Base-by-base conservation (phyloP, 225 moss, liverwort and hornwort genomes). In the Bryoerythrophyllum caledonicum region DNA sequence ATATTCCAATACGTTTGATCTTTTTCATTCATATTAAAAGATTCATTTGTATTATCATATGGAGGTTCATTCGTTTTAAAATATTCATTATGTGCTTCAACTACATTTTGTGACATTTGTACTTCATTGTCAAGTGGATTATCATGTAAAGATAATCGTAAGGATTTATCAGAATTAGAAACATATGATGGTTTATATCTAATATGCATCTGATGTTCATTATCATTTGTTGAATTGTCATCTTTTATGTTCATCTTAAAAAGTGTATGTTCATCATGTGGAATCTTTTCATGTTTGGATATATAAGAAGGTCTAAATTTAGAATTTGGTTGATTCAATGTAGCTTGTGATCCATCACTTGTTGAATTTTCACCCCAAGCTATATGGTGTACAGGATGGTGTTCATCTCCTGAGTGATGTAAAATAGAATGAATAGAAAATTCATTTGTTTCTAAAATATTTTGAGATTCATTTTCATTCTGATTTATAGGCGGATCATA, bases 341-440 rank as follows among this genome's bases (percentile, higher is more conserved):
- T 0, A 55, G 70, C 8, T 56, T 79, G 46, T 32, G 8, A 30
- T 48, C 5, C 13, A 0, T 63, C 24, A 32, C 26, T 72, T 20
- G 2, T 0, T 3, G 55, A 71, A 4, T 75, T 82, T 68, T 80
- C 44, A n/a, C 74, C 83, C 83, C 83, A 84, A 20, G 43, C 34
- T 64, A 84, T 77, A n/a, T 80, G 76, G 16, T 80, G 76, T 13
- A 3, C 6, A 19, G 4, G 52, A 28, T 80, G 60, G 11, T 69
- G 68, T 37, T 73, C 51, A 15, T 78, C 2, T 40, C 74, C 66
- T 0, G 1, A 11, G 11, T 78, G 84, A 56, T 81, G 80, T 71
- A 84, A 54, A 38, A 84, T 84, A 38, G 84, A 84, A 74, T 66
- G 75, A 20, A 57, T 41, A 1, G 57, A 21, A 26, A 10, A 10